These are phyloP conservation scores for Ricinus communis DNA, from an alignment of 345 rosid genomes.

Conservation along the genomic window DNA sequence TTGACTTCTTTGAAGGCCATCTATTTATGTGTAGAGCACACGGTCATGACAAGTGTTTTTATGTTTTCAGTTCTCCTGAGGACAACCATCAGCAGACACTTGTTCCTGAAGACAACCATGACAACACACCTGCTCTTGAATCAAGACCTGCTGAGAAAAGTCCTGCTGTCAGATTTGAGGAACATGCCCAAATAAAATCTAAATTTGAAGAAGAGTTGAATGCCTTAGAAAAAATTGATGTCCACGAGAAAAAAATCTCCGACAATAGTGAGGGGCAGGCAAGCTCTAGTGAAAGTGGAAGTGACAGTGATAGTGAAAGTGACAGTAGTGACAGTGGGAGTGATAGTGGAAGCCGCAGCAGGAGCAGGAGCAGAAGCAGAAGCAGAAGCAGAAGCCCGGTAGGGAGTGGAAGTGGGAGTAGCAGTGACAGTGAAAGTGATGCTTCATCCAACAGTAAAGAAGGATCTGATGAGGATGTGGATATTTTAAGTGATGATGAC, in stretches of 20 bases:
- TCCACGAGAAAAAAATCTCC: constrained; percentile 59
- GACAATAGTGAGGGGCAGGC: constrained; percentile 66
- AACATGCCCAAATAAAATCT: constrained; percentile 38
- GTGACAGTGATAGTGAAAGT: constrained; percentile 68
- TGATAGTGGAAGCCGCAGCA: constrained; percentile 55
- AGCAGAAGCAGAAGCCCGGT: constrained; percentile 53
- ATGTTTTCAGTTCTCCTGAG: constrained; percentile 69
- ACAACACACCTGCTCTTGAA: constrained; percentile 47
- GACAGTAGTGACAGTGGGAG: constrained; percentile 67
- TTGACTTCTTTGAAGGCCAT: neutral
- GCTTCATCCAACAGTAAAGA: constrained; percentile 84
- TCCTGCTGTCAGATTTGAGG: constrained; percentile 33
- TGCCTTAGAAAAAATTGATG: constrained; percentile 43
- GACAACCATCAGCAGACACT: constrained; percentile 44
- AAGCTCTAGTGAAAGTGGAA: constrained; percentile 84
- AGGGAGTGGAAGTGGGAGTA: constrained; percentile 68
- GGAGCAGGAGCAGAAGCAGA: constrained; percentile 51
- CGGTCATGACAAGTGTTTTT: neutral
- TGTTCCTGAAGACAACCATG: constrained; percentile 46
- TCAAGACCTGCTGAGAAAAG: constrained; percentile 39
- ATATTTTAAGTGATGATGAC: constrained; percentile 87
- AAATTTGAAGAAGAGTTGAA: constrained; percentile 42
- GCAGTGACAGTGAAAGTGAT: constrained; percentile 93
- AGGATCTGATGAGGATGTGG: constrained; percentile 92
- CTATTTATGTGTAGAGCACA: neutral